Conservation (phyloP, 1,284 basidiomycete species). For the Calocybe gambosa region DNA sequence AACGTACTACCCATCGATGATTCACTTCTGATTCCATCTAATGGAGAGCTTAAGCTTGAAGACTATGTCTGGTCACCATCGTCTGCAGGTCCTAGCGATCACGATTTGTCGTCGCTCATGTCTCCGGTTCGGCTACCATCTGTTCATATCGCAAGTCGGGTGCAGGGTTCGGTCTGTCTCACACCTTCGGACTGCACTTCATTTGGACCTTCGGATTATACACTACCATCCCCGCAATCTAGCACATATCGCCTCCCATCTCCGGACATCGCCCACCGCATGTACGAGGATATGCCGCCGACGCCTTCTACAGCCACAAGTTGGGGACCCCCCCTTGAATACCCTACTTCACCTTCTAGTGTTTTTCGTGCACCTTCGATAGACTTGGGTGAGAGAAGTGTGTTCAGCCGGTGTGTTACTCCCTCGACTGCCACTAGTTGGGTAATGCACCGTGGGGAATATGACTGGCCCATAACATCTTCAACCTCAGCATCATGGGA, state of each 20-base stretch:
- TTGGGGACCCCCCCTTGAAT: conserved; percentile 45
- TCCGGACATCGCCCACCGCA: conserved; percentile 43
- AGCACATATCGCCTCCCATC: conserved; percentile 29
- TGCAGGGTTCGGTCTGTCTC: conserved; percentile 52
- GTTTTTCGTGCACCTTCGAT: conserved; percentile 32
- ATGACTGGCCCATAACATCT: too few relatives aligned
- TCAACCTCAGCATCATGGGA: conserved; percentile 42
- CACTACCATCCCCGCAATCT: conserved; percentile 22
- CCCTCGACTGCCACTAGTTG: conserved; percentile 31
- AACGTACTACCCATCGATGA: conserved; percentile 38
- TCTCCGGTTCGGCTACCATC: conserved; percentile 38
- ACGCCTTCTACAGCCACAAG: conserved; percentile 40
- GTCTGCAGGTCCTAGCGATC: conserved; percentile 53
- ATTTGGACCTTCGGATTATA: conserved; percentile 39
- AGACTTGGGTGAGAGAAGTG: conserved; percentile 34
- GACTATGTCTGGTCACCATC: conserved; percentile 69
- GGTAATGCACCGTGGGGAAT: too few relatives aligned
- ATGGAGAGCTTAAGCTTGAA: conserved; percentile 46
- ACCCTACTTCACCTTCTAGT: conserved; percentile 29
- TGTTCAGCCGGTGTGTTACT: conserved; percentile 32
- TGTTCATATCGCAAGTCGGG: conserved; percentile 50
- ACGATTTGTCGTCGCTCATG: conserved; percentile 29
- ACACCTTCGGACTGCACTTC: conserved; percentile 49
- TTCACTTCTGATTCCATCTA: conserved; percentile 18
- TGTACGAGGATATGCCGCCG: conserved; percentile 42